phyloP scores from a whole-genome alignment of 805 yeast genomes.

The Tetrapisispora arboricola region DNA sequence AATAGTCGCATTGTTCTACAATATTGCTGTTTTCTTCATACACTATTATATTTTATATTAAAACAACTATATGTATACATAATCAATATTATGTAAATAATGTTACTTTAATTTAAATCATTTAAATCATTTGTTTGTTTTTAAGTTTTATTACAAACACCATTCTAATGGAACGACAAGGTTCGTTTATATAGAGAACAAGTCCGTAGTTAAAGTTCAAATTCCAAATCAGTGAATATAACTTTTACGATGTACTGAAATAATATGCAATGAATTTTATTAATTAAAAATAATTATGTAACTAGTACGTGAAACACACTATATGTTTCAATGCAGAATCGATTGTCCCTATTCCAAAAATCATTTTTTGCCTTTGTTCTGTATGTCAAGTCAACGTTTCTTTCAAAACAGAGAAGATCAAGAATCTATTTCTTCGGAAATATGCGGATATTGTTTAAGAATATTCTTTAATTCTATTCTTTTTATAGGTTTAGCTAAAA shows the following conservation, averaged over 20 bases:
- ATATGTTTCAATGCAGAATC: not conserved
- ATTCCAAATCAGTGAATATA: too few relatives aligned
- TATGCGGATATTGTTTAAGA: slow-evolving; percentile 23
- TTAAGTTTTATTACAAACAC: not conserved
- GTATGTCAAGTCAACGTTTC: too few relatives aligned
- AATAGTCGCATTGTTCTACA: slow-evolving; percentile 45
- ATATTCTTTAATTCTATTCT: slow-evolving; percentile 56
- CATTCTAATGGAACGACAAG: too few relatives aligned
- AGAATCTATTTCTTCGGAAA: too few relatives aligned
- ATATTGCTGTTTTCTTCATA: slow-evolving; percentile 2
- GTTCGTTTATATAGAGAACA: not conserved
- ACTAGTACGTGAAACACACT: not conserved
- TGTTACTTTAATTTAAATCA: slow-evolving; percentile 3
- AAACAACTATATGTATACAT: slow-evolving; percentile 2
- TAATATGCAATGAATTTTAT: too few relatives aligned
- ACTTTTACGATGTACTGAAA: too few relatives aligned
- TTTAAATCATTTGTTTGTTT: slow-evolving; percentile 1
- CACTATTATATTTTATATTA: slow-evolving; percentile 3
- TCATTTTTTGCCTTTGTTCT: too few relatives aligned
- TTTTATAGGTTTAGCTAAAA: slow-evolving; percentile 79
- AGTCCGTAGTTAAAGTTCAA: too few relatives aligned
- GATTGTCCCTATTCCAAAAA: too few relatives aligned
- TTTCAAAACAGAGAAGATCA: too few relatives aligned
- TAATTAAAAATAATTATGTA: not conserved
- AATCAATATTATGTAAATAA: slow-evolving; percentile 1